Evolutionary conservation across 2,329 filamentous ascomycete species (phyloP).

Genomic region (Cordyceps pruinosa): DNA sequence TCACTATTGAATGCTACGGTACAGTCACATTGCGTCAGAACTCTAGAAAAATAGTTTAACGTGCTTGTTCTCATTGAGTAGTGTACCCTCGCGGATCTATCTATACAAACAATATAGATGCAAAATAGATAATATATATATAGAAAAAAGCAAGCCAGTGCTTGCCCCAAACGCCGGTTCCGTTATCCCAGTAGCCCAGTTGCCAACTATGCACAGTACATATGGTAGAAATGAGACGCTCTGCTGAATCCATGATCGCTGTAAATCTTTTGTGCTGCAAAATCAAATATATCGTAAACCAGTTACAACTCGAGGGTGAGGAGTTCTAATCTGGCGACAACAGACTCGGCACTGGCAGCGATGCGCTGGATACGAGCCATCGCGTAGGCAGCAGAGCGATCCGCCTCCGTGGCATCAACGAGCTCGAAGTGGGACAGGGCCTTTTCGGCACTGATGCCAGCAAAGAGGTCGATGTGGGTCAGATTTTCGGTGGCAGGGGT

Average conservation of each 20-base stretch:
- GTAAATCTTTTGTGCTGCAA: conserved; percentile 6
- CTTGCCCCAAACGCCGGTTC: conserved; percentile 7
- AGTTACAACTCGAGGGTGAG: conserved; percentile 29
- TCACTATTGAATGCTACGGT: too few species aligned
- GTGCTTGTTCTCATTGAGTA: background rate
- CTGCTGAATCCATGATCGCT: conserved; percentile 11
- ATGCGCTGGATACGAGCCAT: conserved; percentile 46
- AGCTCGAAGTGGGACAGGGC: conserved; percentile 55
- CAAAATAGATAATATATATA: background rate
- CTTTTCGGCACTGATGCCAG: conserved; percentile 58
- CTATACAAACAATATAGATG: conserved; percentile 8
- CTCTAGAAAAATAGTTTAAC: background rate
- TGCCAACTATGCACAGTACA: conserved; percentile 8
- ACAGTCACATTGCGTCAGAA: too few species aligned
- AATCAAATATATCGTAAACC: background rate
- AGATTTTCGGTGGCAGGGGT: conserved; percentile 27
- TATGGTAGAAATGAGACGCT: conserved; percentile 11
- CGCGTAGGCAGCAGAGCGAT: conserved; percentile 35
- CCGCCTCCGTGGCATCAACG: conserved; percentile 50
- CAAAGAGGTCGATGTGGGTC: conserved; percentile 37
- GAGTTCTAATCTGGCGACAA: conserved; percentile 31
- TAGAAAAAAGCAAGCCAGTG: background rate
- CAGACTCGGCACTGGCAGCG: conserved; percentile 30
- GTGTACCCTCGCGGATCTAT: conserved; percentile 4
- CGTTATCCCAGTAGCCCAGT: conserved; percentile 7